Base-by-base conservation (phyloP, 176 grass and related monocot species). In the Puya raimondii region DNA sequence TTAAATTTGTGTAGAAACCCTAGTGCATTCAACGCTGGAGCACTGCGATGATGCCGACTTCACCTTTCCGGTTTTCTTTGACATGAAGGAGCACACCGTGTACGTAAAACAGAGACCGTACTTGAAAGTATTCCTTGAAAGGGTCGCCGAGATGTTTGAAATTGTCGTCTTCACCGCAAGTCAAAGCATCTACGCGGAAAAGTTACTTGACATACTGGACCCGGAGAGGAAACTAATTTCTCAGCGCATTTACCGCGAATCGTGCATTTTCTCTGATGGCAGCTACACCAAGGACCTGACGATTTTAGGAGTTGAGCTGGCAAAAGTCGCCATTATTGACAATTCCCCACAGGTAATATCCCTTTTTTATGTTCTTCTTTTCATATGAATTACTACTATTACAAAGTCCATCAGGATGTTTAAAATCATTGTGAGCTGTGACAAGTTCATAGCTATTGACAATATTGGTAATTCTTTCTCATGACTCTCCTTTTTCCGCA, bases 141-240 rank as follows among this genome's bases (percentile, higher is more conserved):
- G 83, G 67, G 82, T 91, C 49, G 80, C 85, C 27, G 76, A 90
- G 75, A 84, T 90, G 84, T 99, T 99, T 88, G 87, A 99, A 75
- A 75, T 99, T 71, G 80, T 91, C 29, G 88, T 99, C 78, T 99
- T 94, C 80, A 99, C 95, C 72, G 95, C 95, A 67, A 94, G 95
- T 72, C 95, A 88, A 78, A 91, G 87, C 80, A 80, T 90, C 48
- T 99, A 99, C 73, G 95, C 95, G 49, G 83, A 84, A 22, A 83
- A 99, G 58, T 76, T 99, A 74, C 82, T 99, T 47, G 95, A 99
- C 77, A 85, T 82, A 63, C 82, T 99, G 51, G 95, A 99, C 74
- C 90, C 90, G 72, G 90, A 94, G 12, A 81, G 80, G 22, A 90
- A 73, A 71, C 80, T 94, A 76, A 88, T 99, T 74, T 94, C 90